A percentile compares a stretch with the other conserved stretches of the same genome.
Conservation (phyloP, 2,329 filamentous ascomycete species). For the Xenoacremonium recifei region DNA sequence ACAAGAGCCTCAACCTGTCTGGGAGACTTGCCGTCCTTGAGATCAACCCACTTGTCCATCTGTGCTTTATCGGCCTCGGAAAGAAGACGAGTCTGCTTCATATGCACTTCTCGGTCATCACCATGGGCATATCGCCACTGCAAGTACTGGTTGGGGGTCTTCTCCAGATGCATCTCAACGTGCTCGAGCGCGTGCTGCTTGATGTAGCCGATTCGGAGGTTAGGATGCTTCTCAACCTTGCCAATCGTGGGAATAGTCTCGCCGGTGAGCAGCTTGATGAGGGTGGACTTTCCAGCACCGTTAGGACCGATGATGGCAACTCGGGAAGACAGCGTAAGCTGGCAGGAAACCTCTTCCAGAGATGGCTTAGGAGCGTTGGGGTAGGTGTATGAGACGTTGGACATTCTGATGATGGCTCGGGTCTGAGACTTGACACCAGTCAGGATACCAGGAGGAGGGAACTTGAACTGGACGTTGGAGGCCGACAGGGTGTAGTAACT, state of each 20-base stretch:
- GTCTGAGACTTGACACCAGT: slow-evolving; percentile 95
- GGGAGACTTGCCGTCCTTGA: slow-evolving; percentile 76
- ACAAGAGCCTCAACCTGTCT: slow-evolving; percentile 85
- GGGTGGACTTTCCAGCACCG: slow-evolving; percentile 95
- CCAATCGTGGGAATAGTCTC: slow-evolving; percentile 81
- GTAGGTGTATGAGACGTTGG: slow-evolving; percentile 87
- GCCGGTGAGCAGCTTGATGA: slow-evolving; percentile 96
- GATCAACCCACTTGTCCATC: slow-evolving; percentile 86
- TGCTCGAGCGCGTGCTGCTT: slow-evolving; percentile 99
- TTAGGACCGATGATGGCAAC: slow-evolving; percentile 97
- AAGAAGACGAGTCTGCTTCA: slow-evolving; percentile 94
- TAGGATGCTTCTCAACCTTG: slow-evolving; percentile 96
- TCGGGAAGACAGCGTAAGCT: slow-evolving; percentile 83
- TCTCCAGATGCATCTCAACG: slow-evolving; percentile 99
- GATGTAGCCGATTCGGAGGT: slow-evolving; percentile 98
- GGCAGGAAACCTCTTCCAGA: slow-evolving; percentile 82
- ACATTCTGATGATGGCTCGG: slow-evolving; percentile 93
- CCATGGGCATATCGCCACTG: slow-evolving; percentile 98
- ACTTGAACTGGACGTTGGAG: slow-evolving; percentile 92
- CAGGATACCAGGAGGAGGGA: slow-evolving; percentile 91
- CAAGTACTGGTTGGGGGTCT: slow-evolving; percentile 97
- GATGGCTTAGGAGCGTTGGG: slow-evolving; percentile 86
- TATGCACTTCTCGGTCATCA: slow-evolving; percentile 92
- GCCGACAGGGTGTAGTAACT: slow-evolving; percentile 96
- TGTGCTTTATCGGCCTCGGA: slow-evolving; percentile 83